These are phyloP conservation scores for Serendipita sp. DNA, from an alignment of 768 basidiomycete genomes.

Conservation along the genomic window DNA sequence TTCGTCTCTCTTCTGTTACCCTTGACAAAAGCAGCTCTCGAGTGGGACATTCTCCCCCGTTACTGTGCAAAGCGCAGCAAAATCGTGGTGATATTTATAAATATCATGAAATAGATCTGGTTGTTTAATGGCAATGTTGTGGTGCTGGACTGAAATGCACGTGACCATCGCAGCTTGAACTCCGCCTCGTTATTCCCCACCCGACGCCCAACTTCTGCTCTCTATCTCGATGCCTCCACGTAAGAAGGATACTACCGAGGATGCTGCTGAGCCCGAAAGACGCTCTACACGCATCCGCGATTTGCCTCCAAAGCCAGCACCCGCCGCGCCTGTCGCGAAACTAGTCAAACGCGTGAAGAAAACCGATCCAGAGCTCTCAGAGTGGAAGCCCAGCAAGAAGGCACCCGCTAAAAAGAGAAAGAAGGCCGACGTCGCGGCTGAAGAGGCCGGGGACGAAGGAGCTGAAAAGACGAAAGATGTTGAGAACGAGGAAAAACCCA, in stretches of 20 bases:
- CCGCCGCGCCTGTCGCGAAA: constrained; percentile 4
- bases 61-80: background rate
- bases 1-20: no score
- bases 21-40: no score
- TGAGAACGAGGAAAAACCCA: constrained; percentile 8
- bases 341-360: background rate
- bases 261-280: constrained; percentile 15
- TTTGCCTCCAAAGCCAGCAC: background rate
- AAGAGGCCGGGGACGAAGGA: constrained; percentile 8
- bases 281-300: constrained; percentile 9
- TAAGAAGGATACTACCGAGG: constrained; percentile 27
- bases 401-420: constrained; percentile 25
- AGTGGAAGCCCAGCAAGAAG: constrained; percentile 1
- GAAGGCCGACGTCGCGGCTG: constrained; percentile 19
- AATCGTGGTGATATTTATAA: no score
- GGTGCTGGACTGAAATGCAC: background rate
- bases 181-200: background rate
- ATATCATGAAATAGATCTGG: background rate
- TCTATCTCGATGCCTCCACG: constrained; percentile 11
- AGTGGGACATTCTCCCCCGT: background rate
- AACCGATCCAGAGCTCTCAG: background rate
- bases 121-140: background rate
- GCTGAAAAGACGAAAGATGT: background rate
- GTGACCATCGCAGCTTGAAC: background rate
- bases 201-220: background rate